These are phyloP conservation scores for Clathrospora elynae DNA, from an alignment of 2,329 filamentous ascomycete genomes.

Conservation along the genomic window DNA sequence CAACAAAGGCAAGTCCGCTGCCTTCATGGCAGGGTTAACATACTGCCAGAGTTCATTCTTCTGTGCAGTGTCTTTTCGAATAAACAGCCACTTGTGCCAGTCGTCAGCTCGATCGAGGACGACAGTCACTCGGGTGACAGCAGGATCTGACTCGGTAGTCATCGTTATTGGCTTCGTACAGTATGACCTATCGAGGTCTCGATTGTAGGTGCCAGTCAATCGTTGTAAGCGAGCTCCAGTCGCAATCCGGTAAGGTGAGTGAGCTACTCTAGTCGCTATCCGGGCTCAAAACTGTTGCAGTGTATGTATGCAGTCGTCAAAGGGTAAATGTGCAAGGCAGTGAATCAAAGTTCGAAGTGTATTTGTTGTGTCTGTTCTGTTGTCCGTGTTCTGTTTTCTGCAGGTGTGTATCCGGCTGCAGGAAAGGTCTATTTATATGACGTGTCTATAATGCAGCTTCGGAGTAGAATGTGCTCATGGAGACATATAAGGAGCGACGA, in stretches of 20 bases:
- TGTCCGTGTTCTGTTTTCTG: too few species aligned
- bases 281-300: constrained; percentile 1
- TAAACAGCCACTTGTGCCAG: background rate
- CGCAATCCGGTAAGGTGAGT: too few species aligned
- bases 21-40: background rate
- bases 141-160: background rate
- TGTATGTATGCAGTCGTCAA: too few species aligned
- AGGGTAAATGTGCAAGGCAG: too few species aligned
- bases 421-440: too few species aligned
- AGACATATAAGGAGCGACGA: too few species aligned
- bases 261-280: background rate
- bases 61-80: background rate
- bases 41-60: background rate
- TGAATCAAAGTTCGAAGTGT: too few species aligned
- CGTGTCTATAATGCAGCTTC: too few species aligned
- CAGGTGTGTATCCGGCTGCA: too few species aligned
- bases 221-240: too few species aligned
- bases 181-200: background rate
- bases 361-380: too few species aligned
- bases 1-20: background rate
- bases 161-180: background rate
- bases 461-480: too few species aligned
- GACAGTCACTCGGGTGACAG: background rate
- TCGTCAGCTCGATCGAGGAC: background rate
- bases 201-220: background rate